Evolutionary conservation across 1,139 yeast genomes (phyloP).

Genomic region (Eremothecium cymbalariae): DNA sequence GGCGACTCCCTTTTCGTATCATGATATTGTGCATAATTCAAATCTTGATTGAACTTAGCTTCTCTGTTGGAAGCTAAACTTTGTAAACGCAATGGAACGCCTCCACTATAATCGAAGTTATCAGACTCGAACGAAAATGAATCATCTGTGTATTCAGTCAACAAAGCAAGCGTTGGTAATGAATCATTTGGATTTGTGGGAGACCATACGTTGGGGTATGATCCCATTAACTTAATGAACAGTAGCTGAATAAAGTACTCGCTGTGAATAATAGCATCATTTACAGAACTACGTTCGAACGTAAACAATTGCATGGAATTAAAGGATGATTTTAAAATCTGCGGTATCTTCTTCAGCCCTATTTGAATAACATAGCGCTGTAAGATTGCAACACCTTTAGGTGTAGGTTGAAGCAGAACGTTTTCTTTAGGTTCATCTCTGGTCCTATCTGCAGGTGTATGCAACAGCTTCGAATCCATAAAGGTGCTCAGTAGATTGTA

Average conservation of each 20-base stretch:
- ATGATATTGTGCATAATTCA: slow-evolving; percentile 12
- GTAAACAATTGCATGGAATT: slow-evolving; percentile 66
- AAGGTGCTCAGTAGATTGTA: slow-evolving; percentile 44
- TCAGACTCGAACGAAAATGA: slow-evolving; percentile 24
- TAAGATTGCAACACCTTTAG: slow-evolving; percentile 76
- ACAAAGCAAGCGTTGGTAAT: slow-evolving; percentile 32
- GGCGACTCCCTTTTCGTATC: slow-evolving; percentile 43
- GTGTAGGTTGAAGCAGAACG: slow-evolving; percentile 68
- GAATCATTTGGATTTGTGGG: slow-evolving; percentile 42
- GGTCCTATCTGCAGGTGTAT: slow-evolving; percentile 71
- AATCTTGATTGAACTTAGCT: background rate
- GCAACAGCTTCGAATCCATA: slow-evolving; percentile 60
- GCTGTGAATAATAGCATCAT: slow-evolving; percentile 60
- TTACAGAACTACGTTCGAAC: slow-evolving; percentile 56
- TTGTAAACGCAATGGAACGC: slow-evolving; percentile 11
- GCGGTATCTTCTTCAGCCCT: slow-evolving; percentile 45
- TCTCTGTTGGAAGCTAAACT: background rate
- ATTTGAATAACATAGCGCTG: slow-evolving; percentile 49
- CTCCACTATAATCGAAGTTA: slow-evolving; percentile 10
- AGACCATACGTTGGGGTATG: slow-evolving; percentile 60
- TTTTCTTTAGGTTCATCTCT: slow-evolving; percentile 38
- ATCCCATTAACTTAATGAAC: slow-evolving; percentile 59
- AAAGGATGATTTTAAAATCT: slow-evolving; percentile 44
- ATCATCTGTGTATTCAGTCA: slow-evolving; percentile 30
- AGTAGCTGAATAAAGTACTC: slow-evolving; percentile 57